A percentile compares a stretch with the other conserved stretches of the same genome.
These are phyloP conservation scores for Podaxis mareebaensis DNA, from an alignment of 768 basidiomycete species.

Conservation along the genomic window DNA sequence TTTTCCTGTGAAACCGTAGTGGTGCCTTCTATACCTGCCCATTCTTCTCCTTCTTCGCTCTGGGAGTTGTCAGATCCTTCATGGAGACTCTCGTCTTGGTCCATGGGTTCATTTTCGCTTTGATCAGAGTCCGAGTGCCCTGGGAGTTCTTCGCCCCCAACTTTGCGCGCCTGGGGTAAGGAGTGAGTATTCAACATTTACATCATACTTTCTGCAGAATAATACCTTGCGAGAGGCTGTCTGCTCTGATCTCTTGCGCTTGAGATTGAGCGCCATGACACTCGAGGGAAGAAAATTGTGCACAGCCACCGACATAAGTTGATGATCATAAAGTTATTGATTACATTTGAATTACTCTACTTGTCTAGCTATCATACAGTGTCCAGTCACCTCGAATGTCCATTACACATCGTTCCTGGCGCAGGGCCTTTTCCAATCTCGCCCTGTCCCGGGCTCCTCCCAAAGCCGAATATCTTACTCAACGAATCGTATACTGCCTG, in stretches of 20 bases:
- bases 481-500: constrained; percentile 65
- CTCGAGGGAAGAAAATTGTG: constrained; percentile 14
- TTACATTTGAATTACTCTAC: constrained; percentile 1
- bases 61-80: constrained; percentile 1
- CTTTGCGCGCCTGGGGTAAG: constrained; percentile 12
- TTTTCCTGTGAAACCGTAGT: neutral
- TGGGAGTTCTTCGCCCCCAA: constrained; percentile 5
- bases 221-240: constrained; percentile 22
- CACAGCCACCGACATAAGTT: constrained; percentile 14
- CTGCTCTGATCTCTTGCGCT: constrained; percentile 25
- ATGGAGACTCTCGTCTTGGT: constrained; percentile 9
- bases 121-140: constrained; percentile 12
- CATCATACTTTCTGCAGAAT: neutral
- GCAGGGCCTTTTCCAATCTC: constrained; percentile 5
- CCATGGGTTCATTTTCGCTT: constrained; percentile 11
- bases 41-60: constrained; percentile 15
- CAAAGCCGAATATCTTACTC: constrained; percentile 40
- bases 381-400: neutral
- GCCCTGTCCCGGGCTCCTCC: constrained; percentile 19
- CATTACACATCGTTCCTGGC: constrained; percentile 9
- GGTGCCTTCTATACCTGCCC: constrained; percentile 11
- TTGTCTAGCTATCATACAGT: neutral
- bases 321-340: neutral
- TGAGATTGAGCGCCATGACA: constrained; percentile 24
- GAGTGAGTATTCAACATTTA: neutral